Evolutionary conservation across 306 rosid genomes (phyloP), one percentile per base, ranked within the genome.

Genomic region (Prunus mume): DNA sequence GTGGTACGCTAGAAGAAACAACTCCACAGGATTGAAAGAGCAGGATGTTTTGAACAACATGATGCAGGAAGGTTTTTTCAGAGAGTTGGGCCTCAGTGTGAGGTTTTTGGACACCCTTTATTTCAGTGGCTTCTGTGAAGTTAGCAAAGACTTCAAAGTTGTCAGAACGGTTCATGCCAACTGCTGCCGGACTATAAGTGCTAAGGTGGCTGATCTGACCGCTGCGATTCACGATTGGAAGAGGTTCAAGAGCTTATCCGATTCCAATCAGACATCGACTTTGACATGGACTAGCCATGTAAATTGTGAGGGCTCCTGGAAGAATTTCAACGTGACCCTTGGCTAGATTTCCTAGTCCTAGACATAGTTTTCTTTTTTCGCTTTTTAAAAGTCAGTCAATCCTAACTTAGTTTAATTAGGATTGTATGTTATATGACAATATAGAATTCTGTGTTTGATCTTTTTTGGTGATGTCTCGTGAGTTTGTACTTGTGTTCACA

Each of bases 61-160:
- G 80, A 64, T 83, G 43, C 68, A 20, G 12, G 80, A 57, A 18
- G 86, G 74, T 5, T 65, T 57, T 47, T 62, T 55, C 20, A 28
- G 19, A 45, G 65, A 47, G 20, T 34, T 83, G 19, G 71, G 71
- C 18, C 71, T 83, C 18, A 65, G 10, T 2, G 57, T 74, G 3
- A 69, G 66, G 77, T 74, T 74, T 49, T 70, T 83, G 66, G 74
- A 78, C 80, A 69, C 74, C 11, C 68, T 74, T 11, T 75, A 55
- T 51, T 78, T 83, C 73, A 78, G 83, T 65, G 86, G 86, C 27
- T 83, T 83, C 67, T 83, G 80, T 71, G 28, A 34, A 34, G 43
- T 34, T 34, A 6, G 9, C 43, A 1, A 34, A 34, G 43, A 34
- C 43, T 34, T 34, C 9, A 6, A 34, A 6, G 43, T 34, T 34